Percentiles rank a stretch among this genome's conserved stretches.
Evolutionary conservation across 257 asterid genomes (phyloP).

Genomic region (Solanum habrochaites): DNA sequence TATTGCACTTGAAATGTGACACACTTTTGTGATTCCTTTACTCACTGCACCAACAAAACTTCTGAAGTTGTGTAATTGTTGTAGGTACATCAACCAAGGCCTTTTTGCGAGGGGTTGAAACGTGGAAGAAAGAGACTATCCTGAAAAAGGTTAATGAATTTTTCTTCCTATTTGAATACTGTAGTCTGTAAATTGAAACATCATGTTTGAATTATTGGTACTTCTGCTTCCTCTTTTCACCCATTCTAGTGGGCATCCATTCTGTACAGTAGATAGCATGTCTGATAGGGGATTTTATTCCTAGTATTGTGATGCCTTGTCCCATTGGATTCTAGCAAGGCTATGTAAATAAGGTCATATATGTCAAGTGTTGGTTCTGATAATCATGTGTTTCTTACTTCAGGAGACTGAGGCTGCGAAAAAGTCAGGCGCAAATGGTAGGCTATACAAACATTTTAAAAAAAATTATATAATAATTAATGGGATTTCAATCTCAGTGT

Average conservation of each 20-base stretch:
- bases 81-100: constrained; percentile 86
- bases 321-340: background rate
- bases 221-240: background rate
- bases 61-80: constrained; percentile 12
- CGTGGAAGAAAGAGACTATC: constrained; percentile 89
- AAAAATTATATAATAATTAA: background rate
- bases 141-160: constrained; percentile 44
- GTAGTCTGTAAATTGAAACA: background rate
- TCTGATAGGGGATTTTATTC: background rate
- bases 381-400: background rate
- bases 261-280: background rate
- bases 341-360: background rate
- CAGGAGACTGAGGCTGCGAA: background rate
- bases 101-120: constrained; percentile 77
- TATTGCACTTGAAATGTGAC: background rate
- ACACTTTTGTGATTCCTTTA: background rate
- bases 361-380: background rate
- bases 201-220: background rate
- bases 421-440: constrained; percentile 33
- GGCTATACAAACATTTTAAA: constrained; percentile 7
- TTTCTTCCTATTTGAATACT: background rate
- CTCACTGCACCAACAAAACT: background rate
- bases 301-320: background rate
- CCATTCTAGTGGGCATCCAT: background rate
- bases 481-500: background rate